Evolutionary conservation across 495 filamentous ascomycete species (phyloP).

Genomic region (Alectoria sarmentosa): DNA sequence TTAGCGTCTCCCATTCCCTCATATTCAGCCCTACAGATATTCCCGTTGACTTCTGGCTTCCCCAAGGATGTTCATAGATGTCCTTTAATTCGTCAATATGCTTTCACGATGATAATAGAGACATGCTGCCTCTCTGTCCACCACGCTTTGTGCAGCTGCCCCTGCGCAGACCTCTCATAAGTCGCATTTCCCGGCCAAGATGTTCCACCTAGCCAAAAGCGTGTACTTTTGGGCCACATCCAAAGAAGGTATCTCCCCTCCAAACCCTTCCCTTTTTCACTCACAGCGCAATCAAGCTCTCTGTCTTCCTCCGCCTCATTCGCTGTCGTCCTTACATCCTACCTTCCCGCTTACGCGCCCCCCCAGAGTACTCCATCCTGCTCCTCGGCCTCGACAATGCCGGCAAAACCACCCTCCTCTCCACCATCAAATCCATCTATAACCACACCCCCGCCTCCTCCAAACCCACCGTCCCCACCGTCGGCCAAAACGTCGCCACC

Average conservation of each 20-base stretch:
- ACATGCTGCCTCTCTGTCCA: conserved; percentile 8
- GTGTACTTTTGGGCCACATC: conserved; percentile 90
- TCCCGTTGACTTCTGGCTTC: neutral
- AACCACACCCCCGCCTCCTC: conserved; percentile 45
- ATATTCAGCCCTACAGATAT: conserved; percentile 3
- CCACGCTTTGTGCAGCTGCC: neutral
- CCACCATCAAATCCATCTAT: conserved; percentile 87
- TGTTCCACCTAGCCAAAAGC: conserved; percentile 97
- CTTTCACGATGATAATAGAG: neutral
- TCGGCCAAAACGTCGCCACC: conserved; percentile 93
- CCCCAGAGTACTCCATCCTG: conserved; percentile 88
- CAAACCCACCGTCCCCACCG: conserved; percentile 82
- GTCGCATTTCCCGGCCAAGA: conserved; percentile 31
- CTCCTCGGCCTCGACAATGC: conserved; percentile 97
- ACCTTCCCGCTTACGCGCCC: neutral
- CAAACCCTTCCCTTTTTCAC: neutral
- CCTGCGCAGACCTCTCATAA: neutral
- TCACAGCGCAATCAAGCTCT: neutral
- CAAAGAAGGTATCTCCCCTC: conserved; percentile 64
- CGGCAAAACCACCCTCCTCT: conserved; percentile 96
- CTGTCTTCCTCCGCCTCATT: neutral
- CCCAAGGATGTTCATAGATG: neutral
- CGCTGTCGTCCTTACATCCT: neutral
- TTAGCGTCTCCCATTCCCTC: neutral
- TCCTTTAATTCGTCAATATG: neutral